These are phyloP conservation scores for Candida adriatica DNA, from an alignment of 805 yeast genomes.

Conservation along the genomic window DNA sequence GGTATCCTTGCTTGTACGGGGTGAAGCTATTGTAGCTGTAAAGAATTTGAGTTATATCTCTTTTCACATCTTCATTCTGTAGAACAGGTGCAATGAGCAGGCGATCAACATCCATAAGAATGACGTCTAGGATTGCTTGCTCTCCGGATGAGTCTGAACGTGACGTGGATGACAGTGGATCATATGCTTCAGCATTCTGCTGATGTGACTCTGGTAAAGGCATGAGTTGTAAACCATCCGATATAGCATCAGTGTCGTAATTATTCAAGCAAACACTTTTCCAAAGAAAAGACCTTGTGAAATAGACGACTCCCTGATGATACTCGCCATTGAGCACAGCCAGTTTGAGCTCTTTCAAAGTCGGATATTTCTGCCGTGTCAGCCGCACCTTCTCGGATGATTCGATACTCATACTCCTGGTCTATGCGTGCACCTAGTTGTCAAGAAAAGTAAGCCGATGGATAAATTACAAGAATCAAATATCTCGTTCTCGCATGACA, in stretches of 20 bases:
- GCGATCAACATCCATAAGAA: slow-evolving; percentile 22
- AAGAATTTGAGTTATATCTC: slow-evolving; percentile 19
- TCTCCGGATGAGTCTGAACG: no score
- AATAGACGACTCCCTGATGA: slow-evolving; percentile 10
- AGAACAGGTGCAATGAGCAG: slow-evolving; percentile 22
- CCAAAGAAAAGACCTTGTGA: slow-evolving; percentile 20
- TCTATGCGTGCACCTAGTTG: no score
- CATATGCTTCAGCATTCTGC: not conserved
- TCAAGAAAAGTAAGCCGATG: no score
- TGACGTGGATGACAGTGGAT: no score
- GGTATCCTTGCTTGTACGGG: slow-evolving; percentile 43
- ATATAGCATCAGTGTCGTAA: slow-evolving; percentile 12
- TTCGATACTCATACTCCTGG: slow-evolving; percentile 12
- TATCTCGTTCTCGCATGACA: no score
- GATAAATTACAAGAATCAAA: no score
- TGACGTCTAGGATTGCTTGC: slow-evolving; percentile 18
- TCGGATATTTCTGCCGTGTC: slow-evolving; percentile 15
- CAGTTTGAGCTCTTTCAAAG: slow-evolving; percentile 12
- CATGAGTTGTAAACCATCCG: slow-evolving; percentile 15
- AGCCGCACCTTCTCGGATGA: slow-evolving; percentile 11
- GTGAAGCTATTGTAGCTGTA: slow-evolving; percentile 21
- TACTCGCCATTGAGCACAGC: slow-evolving; percentile 22
- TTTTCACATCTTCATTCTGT: slow-evolving; percentile 6
- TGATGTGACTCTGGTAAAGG: slow-evolving; percentile 2
- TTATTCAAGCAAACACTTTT: slow-evolving; percentile 18